Base-by-base conservation (phyloP, 768 basidiomycete genomes). In the Amyloporia xantha region DNA sequence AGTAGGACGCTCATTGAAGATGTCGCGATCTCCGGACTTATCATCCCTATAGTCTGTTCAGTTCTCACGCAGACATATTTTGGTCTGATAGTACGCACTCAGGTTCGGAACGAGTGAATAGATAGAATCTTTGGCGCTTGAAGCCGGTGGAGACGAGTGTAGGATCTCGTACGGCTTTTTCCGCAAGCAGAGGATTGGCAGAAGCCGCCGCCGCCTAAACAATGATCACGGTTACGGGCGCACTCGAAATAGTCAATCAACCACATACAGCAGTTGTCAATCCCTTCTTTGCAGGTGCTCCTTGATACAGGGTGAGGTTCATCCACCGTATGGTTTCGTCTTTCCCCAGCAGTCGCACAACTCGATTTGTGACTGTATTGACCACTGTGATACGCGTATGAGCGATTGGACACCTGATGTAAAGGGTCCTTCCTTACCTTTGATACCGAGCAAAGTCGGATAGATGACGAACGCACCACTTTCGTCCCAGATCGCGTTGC, bases 1-100 rank as follows among this genome's bases (percentile, higher is more conserved):
- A 1, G 95, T 98, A 2, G 96, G 96, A 40, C 87, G 79, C 68
- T 99, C 96, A 66, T 99, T 99, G 79, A 97, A 98, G 47, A 99
- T 84, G 57, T 99, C 96, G 49, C 96, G 84, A 55, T 98, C 95
- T 25, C 81, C 82, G 1, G 81, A 79, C 67, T 90, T 94, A 62
- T 76, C 82, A 55, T 94, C 91, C 64, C 89, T 93, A 62, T 21
- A 33, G 30, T 7, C 30, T 33, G 15, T 7, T 33, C 30, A 33
- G 30, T 15, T 33, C 30, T 15, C 30, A 33, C 30, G 15, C 30
- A 7, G 15, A 15, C 9, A 33, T 7, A 33, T 7, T 7, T 33
- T n/a, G n/a, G 30, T 33, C 30, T 33, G 30, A 33, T 33, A 7
- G 30, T 4, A 75, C 88, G 38, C 71, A 93, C 86, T 94, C 93